Conservation (phyloP, 108 stramenopile species). For the Epithemia pelagica region DNA sequence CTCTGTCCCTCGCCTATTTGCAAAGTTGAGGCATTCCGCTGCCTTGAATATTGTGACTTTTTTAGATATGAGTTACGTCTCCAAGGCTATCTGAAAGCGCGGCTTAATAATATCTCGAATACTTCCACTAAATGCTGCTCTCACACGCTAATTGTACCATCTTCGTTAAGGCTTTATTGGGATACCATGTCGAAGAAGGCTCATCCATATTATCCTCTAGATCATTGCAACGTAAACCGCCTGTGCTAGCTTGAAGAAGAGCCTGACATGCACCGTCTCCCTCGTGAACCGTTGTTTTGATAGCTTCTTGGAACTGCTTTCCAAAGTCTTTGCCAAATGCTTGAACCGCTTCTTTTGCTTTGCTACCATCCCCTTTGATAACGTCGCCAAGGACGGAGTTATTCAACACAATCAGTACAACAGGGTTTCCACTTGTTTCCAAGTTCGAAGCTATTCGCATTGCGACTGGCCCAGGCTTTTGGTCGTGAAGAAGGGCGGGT, state of each 20-base stretch:
- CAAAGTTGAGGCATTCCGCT: no score
- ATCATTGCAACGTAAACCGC: conserved; percentile 17
- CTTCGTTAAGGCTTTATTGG: not conserved
- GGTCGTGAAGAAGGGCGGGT: conserved; percentile 25
- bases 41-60: no score
- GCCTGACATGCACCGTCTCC: conserved; percentile 13
- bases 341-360: not conserved
- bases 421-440: conserved; percentile 10
- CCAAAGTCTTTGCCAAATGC: conserved; percentile 40
- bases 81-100: no score
- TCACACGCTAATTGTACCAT: not conserved
- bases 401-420: conserved; percentile 18
- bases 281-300: not conserved
- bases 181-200: not conserved
- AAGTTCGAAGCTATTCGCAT: conserved; percentile 36
- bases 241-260: conserved; percentile 1
- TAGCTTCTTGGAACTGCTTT: not conserved
- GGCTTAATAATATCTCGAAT: no score
- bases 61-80: no score
- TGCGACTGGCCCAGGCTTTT: conserved; percentile 29
- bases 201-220: conserved; percentile 38
- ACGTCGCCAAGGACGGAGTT: conserved; percentile 7
- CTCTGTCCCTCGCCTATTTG: no score
- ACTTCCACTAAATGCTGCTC: no score
- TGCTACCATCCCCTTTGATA: conserved; percentile 3